These are phyloP conservation scores for Sclerotinia borealis DNA, from an alignment of 2,329 filamentous ascomycete genomes.

Conservation along the genomic window DNA sequence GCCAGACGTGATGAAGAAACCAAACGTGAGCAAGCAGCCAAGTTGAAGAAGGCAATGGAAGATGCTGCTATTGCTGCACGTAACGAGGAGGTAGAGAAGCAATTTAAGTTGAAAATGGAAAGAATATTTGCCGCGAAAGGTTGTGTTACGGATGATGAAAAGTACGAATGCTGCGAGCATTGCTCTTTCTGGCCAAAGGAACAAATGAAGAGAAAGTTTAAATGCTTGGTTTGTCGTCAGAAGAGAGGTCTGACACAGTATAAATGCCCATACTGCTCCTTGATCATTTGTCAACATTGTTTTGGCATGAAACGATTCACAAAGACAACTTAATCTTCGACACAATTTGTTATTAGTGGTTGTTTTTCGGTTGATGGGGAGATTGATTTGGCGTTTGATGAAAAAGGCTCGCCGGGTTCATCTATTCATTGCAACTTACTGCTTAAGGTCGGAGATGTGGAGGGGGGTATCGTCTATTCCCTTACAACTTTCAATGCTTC, in stretches of 20 bases:
- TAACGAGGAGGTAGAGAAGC: conserved; percentile 2
- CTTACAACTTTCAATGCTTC: neutral
- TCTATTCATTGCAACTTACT: neutral
- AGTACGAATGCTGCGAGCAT: conserved; percentile 17
- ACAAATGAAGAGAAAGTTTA: conserved; percentile 18
- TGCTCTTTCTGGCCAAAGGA: conserved; percentile 19
- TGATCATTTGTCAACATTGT: conserved; percentile 17
- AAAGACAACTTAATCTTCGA: neutral
- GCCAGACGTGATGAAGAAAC: neutral
- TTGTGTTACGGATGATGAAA: conserved; percentile 15
- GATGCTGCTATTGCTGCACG: neutral
- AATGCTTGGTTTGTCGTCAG: conserved; percentile 17
- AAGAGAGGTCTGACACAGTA: conserved; percentile 17
- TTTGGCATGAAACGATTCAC: neutral
- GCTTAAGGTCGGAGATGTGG: too few relatives aligned
- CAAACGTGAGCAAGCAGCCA: neutral
- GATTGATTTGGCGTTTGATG: neutral
- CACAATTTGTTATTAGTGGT: neutral
- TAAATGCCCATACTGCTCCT: conserved; percentile 19
- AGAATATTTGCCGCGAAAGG: neutral
- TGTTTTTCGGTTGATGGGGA: neutral
- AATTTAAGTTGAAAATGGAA: conserved; percentile 7
- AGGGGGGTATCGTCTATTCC: neutral
- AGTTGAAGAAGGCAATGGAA: neutral
- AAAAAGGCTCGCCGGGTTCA: neutral